These are phyloP conservation scores for Spergularia marina DNA, from an alignment of 148 eudicot species.

Conservation along the genomic window DNA sequence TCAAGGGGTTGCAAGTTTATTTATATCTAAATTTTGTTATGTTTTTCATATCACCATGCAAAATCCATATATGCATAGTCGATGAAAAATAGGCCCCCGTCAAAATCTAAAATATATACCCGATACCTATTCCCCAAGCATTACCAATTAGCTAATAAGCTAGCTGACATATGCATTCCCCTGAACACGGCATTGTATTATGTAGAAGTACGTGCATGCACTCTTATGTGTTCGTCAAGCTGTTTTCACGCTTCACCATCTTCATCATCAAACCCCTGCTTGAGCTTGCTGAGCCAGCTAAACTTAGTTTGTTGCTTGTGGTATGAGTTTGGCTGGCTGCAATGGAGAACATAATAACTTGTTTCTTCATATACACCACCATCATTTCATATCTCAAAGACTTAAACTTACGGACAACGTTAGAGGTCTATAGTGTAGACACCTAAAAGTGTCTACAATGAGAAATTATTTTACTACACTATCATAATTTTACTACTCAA, in stretches of 20 bases:
- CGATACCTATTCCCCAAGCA: constrained; percentile 9
- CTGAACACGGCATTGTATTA: constrained; percentile 5
- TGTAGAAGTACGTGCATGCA: background rate
- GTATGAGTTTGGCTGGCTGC: constrained; percentile 25
- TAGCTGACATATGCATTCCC: constrained; percentile 8
- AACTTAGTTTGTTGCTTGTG: constrained; percentile 15
- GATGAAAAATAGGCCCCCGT: background rate
- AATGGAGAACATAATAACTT: constrained; percentile 18
- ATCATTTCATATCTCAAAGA: constrained; percentile 8
- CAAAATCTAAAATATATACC: background rate
- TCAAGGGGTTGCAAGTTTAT: background rate
- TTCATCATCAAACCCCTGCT: constrained; percentile 8
- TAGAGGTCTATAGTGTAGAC: too few species aligned
- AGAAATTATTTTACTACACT: too few species aligned
- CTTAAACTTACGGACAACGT: too few species aligned
- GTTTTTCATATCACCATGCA: background rate
- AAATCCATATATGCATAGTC: background rate
- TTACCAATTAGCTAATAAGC: constrained; percentile 23
- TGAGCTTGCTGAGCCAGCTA: constrained; percentile 18
- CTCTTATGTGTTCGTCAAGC: constrained; percentile 11
- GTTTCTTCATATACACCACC: constrained; percentile 19
- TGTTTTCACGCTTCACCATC: constrained; percentile 14
- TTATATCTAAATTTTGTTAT: background rate
- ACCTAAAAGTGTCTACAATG: too few species aligned
- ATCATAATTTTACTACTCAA: too few species aligned